Conservation (phyloP, 163 green algal species). For the Picocystis sp. region DNA sequence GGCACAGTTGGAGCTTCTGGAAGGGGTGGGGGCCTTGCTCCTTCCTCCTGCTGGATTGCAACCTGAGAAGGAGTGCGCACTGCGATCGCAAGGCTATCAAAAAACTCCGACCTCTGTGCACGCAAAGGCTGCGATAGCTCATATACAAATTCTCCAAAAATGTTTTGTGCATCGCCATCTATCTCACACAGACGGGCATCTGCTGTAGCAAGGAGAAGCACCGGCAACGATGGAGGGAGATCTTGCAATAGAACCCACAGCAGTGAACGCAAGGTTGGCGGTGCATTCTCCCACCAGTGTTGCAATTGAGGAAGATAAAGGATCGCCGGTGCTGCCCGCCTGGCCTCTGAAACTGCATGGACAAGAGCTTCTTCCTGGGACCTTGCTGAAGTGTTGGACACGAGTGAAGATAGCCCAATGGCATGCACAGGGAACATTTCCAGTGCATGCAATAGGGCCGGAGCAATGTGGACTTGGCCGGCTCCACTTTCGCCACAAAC, state of each 20-base stretch:
- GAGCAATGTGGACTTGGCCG: constrained; percentile 54
- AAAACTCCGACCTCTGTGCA: constrained; percentile 3
- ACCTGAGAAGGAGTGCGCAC: constrained; percentile 12
- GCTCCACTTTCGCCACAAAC: constrained; percentile 30
- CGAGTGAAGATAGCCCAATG: constrained; percentile 57
- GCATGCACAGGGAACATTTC: constrained; percentile 66
- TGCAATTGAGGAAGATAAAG: constrained; percentile 78
- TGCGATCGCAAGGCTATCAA: background rate
- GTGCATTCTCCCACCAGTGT: constrained; percentile 62
- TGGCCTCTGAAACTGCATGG: constrained; percentile 57
- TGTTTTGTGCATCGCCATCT: constrained; percentile 12
- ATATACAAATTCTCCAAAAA: constrained; percentile 22
- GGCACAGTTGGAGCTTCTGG: background rate
- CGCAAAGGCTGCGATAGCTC: constrained; percentile 8
- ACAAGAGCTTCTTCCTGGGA: constrained; percentile 78
- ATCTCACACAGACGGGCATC: constrained; percentile 22
- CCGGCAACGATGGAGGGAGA: constrained; percentile 47
- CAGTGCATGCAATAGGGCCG: constrained; percentile 62
- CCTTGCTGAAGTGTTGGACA: constrained; percentile 44
- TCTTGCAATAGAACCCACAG: constrained; percentile 59
- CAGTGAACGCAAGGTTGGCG: constrained; percentile 40
- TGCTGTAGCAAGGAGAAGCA: constrained; percentile 71
- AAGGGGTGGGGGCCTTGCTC: background rate
- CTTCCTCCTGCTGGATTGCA: background rate
- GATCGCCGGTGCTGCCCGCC: constrained; percentile 53